These are phyloP conservation scores for Arachnomyces sp. DNA, from an alignment of 2,329 filamentous ascomycete species.

Conservation along the genomic window DNA sequence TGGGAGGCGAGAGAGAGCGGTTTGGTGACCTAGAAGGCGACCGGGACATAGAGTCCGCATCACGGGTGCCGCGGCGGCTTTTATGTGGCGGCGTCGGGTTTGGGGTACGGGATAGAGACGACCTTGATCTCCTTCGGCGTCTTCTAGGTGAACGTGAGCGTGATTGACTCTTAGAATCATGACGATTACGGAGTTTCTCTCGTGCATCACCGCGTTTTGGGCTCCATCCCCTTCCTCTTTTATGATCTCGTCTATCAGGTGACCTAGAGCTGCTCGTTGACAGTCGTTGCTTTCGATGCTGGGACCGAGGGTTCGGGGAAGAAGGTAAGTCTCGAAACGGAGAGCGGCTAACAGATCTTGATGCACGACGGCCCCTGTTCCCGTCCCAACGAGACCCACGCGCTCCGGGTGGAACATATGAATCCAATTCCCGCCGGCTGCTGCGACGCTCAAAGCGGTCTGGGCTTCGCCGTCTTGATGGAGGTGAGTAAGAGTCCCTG, in stretches of 20 bases:
- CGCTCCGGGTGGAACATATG: slow-evolving; percentile 47
- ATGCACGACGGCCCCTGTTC: slow-evolving; percentile 31
- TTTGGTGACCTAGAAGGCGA: slow-evolving; percentile 33
- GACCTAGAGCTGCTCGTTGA: slow-evolving; percentile 33
- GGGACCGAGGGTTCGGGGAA: slow-evolving; percentile 22
- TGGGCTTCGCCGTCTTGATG: slow-evolving; percentile 43
- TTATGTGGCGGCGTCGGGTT: slow-evolving; percentile 28
- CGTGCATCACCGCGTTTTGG: slow-evolving; percentile 32
- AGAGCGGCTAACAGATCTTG: slow-evolving; percentile 26
- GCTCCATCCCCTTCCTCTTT: slow-evolving; percentile 29
- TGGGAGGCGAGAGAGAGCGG: slow-evolving; percentile 27
- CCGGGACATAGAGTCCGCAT: slow-evolving; percentile 8
- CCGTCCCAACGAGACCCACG: slow-evolving; percentile 23
- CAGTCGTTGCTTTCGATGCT: slow-evolving; percentile 25
- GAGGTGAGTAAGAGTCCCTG: slow-evolving; percentile 46
- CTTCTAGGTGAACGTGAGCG: slow-evolving; percentile 51
- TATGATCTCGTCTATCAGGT: slow-evolving; percentile 28
- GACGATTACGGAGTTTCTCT: too few species aligned
- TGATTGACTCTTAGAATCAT: slow-evolving; percentile 32
- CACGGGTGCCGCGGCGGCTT: slow-evolving; percentile 25
- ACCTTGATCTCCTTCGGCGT: slow-evolving; percentile 34
- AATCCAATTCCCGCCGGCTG: slow-evolving; percentile 46
- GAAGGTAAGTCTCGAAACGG: slow-evolving; percentile 25
- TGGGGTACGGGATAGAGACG: slow-evolving; percentile 31
- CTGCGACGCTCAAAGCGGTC: slow-evolving; percentile 39